A percentile compares a stretch with the other conserved stretches of the same genome.
Conservation (phyloP, 2,329 filamentous ascomycete species). For the Aspergillus brasiliensis region DNA sequence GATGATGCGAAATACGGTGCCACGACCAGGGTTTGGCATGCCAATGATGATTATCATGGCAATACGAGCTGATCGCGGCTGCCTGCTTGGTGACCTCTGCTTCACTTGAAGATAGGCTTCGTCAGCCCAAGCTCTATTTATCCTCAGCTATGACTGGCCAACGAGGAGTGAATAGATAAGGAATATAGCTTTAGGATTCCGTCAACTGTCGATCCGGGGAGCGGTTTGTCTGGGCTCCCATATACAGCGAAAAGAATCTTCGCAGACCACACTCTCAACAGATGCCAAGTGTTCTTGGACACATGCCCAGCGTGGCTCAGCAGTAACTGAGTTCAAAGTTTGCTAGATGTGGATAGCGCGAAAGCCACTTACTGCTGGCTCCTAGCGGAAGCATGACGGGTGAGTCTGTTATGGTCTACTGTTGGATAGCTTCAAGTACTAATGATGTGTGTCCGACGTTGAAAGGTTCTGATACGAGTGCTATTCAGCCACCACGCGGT, state of each 20-base stretch:
- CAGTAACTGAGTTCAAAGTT: not conserved
- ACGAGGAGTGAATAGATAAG: not conserved
- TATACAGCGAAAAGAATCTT: not conserved
- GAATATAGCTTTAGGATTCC: not conserved
- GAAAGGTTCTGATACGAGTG: not conserved
- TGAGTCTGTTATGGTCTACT: not conserved
- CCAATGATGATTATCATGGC: not conserved
- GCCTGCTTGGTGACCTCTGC: not conserved
- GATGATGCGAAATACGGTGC: not conserved
- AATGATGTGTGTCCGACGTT: too few relatives aligned
- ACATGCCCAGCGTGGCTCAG: conserved; percentile 16
- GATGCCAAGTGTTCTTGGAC: conserved; percentile 15
- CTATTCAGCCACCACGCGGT: not conserved
- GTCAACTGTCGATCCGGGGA: not conserved
- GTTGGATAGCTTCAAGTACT: too few relatives aligned
- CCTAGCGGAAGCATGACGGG: not conserved
- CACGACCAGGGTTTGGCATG: not conserved
- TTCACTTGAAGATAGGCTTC: not conserved
- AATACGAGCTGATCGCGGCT: conserved; percentile 1
- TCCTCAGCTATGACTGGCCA: not conserved
- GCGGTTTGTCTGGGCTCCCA: not conserved
- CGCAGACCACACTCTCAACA: not conserved
- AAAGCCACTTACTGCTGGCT: not conserved
- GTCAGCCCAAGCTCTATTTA: not conserved
- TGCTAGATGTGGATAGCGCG: not conserved